Evolutionary conservation across 768 basidiomycete genomes (phyloP), one percentile per base, ranked within the genome.

Genomic region (Mycena galopus): DNA sequence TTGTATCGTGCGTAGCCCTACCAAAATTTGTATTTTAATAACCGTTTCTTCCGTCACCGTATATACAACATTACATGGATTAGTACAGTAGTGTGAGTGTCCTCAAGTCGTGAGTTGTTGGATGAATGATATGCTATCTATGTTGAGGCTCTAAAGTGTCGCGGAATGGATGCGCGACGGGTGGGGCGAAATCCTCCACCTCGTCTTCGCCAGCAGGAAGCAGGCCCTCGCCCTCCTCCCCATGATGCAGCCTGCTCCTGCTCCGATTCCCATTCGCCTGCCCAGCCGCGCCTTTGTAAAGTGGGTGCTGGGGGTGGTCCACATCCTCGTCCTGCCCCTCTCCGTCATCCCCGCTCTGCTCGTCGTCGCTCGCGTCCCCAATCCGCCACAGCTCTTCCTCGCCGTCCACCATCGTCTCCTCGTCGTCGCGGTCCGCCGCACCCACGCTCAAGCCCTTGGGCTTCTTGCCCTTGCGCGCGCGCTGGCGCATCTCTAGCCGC

Each of bases 341-440:
- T 58, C 78, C 79, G 30, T 84, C 75, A 8, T 67, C 74, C 62
- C 78, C 79, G 37, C 83, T 70, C 19, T 65, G 75, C 27, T 83
- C 85, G 25, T 94, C 92, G 60, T 93, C 93, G 67, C 91, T 93
- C 27, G 84, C 89, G 30, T 93, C 90, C 2, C 94, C 93, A 2
- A 96, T 85, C 56, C 91, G 87, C 94, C 94, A 96, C 47, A 92
- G 76, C 9, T 87, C 84, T 30, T 84, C 82, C 69, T 85, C 86
- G 2, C 83, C 86, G 50, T 84, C 86, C 23, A 78, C 82, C 23
- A 76, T 79, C 5, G 78, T 79, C 7, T 87, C 88, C 12, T 86
- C 86, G 21, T 82, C 84, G 29, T 79, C 77, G 35, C 53, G 53
- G 16, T 55, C 53, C n/a, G n/a, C n/a, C n/a, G n/a, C n/a, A 12